Evolutionary conservation across 768 basidiomycete species (phyloP), one percentile per base, ranked within the genome.

Genomic region (Phlegmacium glaucopus): DNA sequence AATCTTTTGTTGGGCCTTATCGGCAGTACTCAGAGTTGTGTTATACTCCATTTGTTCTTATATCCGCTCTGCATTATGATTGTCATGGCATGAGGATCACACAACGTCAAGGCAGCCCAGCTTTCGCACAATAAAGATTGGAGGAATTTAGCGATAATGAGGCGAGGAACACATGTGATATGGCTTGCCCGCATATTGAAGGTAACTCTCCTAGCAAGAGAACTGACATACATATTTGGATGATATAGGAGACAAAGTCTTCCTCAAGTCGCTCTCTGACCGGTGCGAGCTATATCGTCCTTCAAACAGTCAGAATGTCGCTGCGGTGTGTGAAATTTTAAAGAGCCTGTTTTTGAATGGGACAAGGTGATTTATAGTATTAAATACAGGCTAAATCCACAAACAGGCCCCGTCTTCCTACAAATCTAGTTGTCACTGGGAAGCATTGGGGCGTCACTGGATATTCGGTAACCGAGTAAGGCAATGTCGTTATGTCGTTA

Each of bases 191-290:
- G 39, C 63, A 65, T 38, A 27, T 62, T 15, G 41, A 60, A 57
- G 61, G 62, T 61, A 2, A 16, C 15, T 2, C 25, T 15, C 10
- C 22, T 1, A 5, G 30, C 7, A 6, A 12, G 18, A 9, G 27
- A 16, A 13, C 39, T 6, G 32, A 8, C 17, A n/a, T 12, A 22
- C 27, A 11, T 36, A 22, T 29, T 32, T 22, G 22, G 18, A 27
- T n/a, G 12, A 27, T 9, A 13, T 39, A 64, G 62, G 62, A 28
- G 63, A 65, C 45, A 55, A 59, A 36, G 32, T 55, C 6, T 65
- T 67, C 48, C 56, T 63, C n/a, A 53, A 46, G 35, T 13, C 46
- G 5, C 30, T 52, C 13, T 34, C 48, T 28, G 36, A 39, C 12
- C 38, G 50, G 25, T 47, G 46, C 40, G 45, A 39, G 15, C 29